Conservation (phyloP, 164 flowering plant species). For the Akebia trifoliata region DNA sequence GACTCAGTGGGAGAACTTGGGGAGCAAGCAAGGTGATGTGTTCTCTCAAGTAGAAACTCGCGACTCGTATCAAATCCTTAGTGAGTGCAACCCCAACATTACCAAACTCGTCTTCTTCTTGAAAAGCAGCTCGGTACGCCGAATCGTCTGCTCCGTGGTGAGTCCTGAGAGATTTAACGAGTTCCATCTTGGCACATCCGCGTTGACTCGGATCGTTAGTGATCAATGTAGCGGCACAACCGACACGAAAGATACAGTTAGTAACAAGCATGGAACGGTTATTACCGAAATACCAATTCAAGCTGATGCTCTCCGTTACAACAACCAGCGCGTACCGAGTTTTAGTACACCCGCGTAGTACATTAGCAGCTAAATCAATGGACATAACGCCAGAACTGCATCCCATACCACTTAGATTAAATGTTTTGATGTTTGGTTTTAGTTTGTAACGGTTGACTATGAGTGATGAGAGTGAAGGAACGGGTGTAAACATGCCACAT, state of each 20-base stretch:
- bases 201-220: constrained; percentile 37
- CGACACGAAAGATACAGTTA: constrained; percentile 56
- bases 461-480: constrained; percentile 44
- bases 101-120: constrained; percentile 47
- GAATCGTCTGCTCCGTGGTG: constrained; percentile 57
- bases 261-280: constrained; percentile 54
- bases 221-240: constrained; percentile 44
- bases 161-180: constrained; percentile 38
- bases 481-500: constrained; percentile 40
- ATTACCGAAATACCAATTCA: constrained; percentile 57
- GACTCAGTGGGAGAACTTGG: constrained; percentile 41
- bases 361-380: constrained; percentile 40
- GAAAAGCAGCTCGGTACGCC: constrained; percentile 44
- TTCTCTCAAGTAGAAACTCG: constrained; percentile 29
- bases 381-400: constrained; percentile 50
- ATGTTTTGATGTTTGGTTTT: constrained; percentile 36
- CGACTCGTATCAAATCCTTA: constrained; percentile 53
- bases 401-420: constrained; percentile 58
- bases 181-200: constrained; percentile 37
- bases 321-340: constrained; percentile 41
- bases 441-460: constrained; percentile 41
- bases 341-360: constrained; percentile 20
- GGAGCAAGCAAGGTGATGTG: constrained; percentile 41
- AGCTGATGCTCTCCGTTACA: constrained; percentile 48
- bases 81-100: constrained; percentile 51